These are phyloP conservation scores for Hortaea sp. DNA, from an alignment of 2,329 filamentous ascomycete genomes.

Conservation along the genomic window DNA sequence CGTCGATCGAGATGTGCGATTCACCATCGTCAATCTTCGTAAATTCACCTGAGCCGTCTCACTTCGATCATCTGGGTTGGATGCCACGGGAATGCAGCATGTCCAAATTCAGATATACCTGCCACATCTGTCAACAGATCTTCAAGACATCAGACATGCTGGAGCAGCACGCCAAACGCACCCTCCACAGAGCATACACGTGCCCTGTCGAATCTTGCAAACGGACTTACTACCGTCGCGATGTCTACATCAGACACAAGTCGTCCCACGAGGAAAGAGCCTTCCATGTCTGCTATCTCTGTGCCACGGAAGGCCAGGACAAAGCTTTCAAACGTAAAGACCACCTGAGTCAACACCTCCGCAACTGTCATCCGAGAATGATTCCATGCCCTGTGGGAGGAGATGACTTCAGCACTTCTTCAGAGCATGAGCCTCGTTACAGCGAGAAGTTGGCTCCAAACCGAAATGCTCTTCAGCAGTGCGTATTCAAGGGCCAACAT, in stretches of 20 bases:
- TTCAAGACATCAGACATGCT: not conserved
- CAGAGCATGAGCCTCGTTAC: not conserved
- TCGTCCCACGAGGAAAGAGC: not conserved
- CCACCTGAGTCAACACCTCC: slow-evolving; percentile 6
- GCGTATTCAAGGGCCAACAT: not conserved
- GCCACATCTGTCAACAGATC: not conserved
- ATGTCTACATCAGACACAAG: slow-evolving; percentile 1
- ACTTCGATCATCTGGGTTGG: not conserved
- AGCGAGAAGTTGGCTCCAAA: not conserved
- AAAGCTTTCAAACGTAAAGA: slow-evolving; percentile 8
- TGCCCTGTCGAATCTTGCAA: slow-evolving; percentile 2
- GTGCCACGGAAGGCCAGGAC: not conserved
- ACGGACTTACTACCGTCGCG: slow-evolving; percentile 5
- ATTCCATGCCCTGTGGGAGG: not conserved
- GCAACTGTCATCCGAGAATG: not conserved
- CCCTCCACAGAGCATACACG: slow-evolving; percentile 4
- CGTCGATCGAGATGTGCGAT: not conserved
- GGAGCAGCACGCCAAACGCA: slow-evolving; percentile 5
- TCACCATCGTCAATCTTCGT: not conserved
- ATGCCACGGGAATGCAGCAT: not conserved
- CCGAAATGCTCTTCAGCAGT: not conserved
- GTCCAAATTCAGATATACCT: not conserved
- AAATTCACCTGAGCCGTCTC: too few species aligned
- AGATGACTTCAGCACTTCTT: not conserved
- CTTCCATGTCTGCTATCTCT: not conserved